Conservation (phyloP, 768 basidiomycete genomes). For the Chalciporus chontae region DNA sequence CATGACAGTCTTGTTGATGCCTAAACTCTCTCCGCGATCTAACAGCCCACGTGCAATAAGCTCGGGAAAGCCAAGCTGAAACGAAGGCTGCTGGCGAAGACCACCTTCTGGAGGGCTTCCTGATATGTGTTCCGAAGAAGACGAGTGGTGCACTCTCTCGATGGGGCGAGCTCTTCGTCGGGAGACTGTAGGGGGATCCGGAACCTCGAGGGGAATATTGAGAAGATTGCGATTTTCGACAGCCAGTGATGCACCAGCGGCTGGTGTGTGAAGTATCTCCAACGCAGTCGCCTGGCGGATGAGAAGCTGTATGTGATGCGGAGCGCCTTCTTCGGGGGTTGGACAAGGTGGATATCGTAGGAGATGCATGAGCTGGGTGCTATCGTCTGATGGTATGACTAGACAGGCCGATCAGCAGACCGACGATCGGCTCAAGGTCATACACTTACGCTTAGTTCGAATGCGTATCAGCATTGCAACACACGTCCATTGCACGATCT, state of each 20-base stretch:
- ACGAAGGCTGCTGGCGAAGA: slow-evolving; percentile 40
- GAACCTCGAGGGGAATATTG: slow-evolving; percentile 66
- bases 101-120: slow-evolving; percentile 25
- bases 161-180: slow-evolving; percentile 35
- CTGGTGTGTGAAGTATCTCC: slow-evolving; percentile 67
- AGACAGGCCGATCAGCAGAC: slow-evolving; percentile 14
- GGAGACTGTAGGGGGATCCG: slow-evolving; percentile 39
- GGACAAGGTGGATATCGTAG: slow-evolving; percentile 73
- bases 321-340: slow-evolving; percentile 33
- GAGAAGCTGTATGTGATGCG: slow-evolving; percentile 64
- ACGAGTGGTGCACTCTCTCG: slow-evolving; percentile 29
- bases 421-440: background rate
- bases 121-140: slow-evolving; percentile 19
- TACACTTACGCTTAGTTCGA: slow-evolving; percentile 76
- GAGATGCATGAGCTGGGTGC: slow-evolving; percentile 74
- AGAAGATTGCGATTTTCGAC: slow-evolving; percentile 81
- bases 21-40: slow-evolving; percentile 73
- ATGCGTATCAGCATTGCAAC: slow-evolving; percentile 95
- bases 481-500: slow-evolving; percentile 81
- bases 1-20: slow-evolving; percentile 82
- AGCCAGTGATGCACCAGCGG: slow-evolving; percentile 73
- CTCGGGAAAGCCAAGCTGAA: slow-evolving; percentile 61
- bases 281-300: slow-evolving; percentile 81
- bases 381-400: slow-evolving; percentile 90
- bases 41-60: slow-evolving; percentile 67